Evolutionary conservation across 83 land plant genomes (phyloP).

Genomic region (Diphasiastrum complanatum): DNA sequence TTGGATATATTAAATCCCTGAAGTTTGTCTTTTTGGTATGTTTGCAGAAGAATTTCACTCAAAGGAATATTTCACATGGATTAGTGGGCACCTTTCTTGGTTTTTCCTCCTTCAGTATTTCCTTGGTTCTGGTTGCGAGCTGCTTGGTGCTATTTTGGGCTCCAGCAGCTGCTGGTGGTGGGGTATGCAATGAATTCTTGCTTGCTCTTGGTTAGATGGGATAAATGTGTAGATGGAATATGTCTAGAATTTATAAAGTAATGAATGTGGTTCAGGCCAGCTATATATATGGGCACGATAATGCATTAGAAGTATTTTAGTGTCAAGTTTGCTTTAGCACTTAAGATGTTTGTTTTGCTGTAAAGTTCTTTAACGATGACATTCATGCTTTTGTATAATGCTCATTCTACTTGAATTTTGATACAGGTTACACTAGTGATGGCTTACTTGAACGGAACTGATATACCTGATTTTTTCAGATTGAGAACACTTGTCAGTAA

Average conservation of each 20-base stretch:
- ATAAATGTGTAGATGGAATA: no score
- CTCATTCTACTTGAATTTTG: background rate
- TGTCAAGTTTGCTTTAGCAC: no score
- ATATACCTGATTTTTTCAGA: conserved; percentile 39
- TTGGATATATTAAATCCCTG: no score
- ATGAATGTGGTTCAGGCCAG: no score
- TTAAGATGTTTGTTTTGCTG: no score
- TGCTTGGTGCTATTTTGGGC: conserved; percentile 46
- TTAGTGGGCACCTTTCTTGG: conserved; percentile 23
- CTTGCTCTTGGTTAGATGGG: no score
- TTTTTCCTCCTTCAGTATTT: conserved; percentile 27
- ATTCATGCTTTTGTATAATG: conserved; percentile 4
- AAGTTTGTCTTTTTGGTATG: background rate
- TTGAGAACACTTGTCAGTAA: conserved; percentile 35
- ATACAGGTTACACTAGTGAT: conserved; percentile 50
- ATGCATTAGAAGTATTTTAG: no score
- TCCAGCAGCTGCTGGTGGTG: conserved; percentile 53
- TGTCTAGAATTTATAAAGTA: no score
- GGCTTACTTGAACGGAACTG: conserved; percentile 49
- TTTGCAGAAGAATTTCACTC: conserved; percentile 35
- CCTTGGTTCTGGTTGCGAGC: conserved; percentile 32
- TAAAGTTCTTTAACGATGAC: background rate
- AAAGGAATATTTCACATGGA: conserved; percentile 17
- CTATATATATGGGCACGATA: no score
- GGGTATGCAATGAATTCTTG: no score